Evolutionary conservation across 305 asterid genomes (phyloP).

Genomic region (Fraxinus floribunda): DNA sequence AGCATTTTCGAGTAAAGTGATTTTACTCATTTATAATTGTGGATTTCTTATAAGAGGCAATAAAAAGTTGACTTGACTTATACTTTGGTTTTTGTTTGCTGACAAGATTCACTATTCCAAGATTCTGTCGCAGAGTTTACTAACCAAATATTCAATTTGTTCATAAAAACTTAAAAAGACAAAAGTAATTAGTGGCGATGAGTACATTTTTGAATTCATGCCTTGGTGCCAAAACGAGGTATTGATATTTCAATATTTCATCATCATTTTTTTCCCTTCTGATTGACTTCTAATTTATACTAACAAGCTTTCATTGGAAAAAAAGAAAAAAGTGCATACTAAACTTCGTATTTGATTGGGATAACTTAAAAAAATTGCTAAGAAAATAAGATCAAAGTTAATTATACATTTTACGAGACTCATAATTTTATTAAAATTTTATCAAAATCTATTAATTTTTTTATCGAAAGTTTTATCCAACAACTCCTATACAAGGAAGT

Average conservation of each 20-base stretch:
- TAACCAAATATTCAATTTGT: not conserved
- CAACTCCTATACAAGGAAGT: not conserved
- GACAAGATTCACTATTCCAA: not conserved
- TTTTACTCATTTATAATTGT: no score
- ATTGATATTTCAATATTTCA: not conserved
- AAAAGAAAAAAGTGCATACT: not conserved
- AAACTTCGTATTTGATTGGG: no score
- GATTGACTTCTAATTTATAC: not conserved
- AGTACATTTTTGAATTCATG: not conserved
- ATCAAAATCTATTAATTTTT: no score
- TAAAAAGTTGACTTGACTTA: not conserved
- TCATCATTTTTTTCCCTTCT: not conserved
- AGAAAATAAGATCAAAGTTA: no score
- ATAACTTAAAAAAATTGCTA: no score
- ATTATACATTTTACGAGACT: no score
- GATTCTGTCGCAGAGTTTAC: not conserved
- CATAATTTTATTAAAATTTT: no score
- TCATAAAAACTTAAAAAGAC: not conserved
- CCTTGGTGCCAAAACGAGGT: not conserved
- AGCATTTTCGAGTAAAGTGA: no score
- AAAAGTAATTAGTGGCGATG: not conserved
- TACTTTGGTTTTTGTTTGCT: not conserved
- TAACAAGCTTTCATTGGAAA: not conserved
- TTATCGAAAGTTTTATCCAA: no score
- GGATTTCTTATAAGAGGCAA: no score